These are phyloP conservation scores for Fusarium foetens DNA, from an alignment of 2,329 filamentous ascomycete species.

Conservation along the genomic window DNA sequence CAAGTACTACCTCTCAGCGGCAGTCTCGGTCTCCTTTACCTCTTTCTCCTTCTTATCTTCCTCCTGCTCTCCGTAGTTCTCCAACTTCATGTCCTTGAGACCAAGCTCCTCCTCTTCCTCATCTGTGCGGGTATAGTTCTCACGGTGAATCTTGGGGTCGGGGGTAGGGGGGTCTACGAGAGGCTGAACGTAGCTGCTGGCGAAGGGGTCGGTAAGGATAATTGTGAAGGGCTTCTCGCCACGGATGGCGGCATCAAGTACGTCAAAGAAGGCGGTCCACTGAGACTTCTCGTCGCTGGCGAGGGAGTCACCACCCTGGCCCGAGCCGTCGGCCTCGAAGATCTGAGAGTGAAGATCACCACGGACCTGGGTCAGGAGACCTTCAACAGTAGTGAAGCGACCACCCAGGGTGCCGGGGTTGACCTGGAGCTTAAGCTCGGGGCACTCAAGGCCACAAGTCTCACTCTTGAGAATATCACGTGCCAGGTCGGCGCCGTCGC, in stretches of 20 bases:
- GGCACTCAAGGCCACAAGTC: constrained; percentile 86
- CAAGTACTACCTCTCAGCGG: constrained; percentile 25
- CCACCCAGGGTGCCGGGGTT: constrained; percentile 95
- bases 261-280: constrained; percentile 85
- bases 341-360: constrained; percentile 90
- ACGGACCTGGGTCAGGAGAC: constrained; percentile 89
- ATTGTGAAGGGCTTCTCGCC: constrained; percentile 85
- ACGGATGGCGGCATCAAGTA: constrained; percentile 79
- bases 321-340: constrained; percentile 75
- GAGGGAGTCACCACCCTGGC: constrained; percentile 82
- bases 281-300: constrained; percentile 69
- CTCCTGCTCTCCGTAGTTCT: constrained; percentile 74
- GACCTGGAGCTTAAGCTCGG: constrained; percentile 86
- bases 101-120: constrained; percentile 96
- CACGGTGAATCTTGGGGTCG: constrained; percentile 83
- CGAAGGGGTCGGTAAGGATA: constrained; percentile 86
- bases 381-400: constrained; percentile 96
- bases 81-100: constrained; percentile 89
- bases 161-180: constrained; percentile 75
- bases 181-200: constrained; percentile 93
- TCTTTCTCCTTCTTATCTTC: constrained; percentile 41
- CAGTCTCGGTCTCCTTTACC: constrained; percentile 23
- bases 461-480: constrained; percentile 97
- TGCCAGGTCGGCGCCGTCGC: constrained; percentile 76
- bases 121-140: constrained; percentile 86